A percentile compares a stretch with the other conserved stretches of the same genome.
Evolutionary conservation across 2,329 filamentous ascomycete species (phyloP).

Genomic region (Didymella pomorum): DNA sequence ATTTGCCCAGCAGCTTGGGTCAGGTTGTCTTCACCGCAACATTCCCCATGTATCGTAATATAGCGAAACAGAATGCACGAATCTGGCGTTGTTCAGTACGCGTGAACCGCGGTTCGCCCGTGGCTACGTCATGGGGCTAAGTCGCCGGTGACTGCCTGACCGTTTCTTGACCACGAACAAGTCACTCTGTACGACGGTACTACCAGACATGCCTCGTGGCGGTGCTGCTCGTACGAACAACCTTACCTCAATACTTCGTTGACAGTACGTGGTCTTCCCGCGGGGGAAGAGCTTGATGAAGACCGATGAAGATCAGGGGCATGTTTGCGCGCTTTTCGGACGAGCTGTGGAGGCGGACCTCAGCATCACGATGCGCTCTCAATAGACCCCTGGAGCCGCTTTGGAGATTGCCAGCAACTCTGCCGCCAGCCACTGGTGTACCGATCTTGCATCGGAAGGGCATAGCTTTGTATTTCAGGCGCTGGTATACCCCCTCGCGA

Average conservation of each 20-base stretch:
- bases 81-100: neutral
- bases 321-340: neutral
- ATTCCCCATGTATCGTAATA: neutral
- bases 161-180: neutral
- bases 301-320: constrained; percentile 6
- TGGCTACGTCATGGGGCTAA: constrained; percentile 14
- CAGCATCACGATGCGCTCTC: no score
- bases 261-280: neutral
- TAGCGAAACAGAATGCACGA: neutral
- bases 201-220: neutral
- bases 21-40: neutral
- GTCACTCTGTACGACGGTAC: neutral
- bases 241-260: neutral
- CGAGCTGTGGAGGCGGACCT: no score
- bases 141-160: neutral
- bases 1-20: neutral
- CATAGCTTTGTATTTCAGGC: no score
- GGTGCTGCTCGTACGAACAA: constrained; percentile 4
- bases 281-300: neutral
- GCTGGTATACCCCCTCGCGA: no score
- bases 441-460: no score
- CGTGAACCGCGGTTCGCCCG: neutral
- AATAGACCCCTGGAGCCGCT: no score
- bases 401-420: no score
- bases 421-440: no score